phyloP scores from a whole-genome alignment of 2,329 filamentous ascomycete species.

The Neocatenulostroma microsporum region DNA sequence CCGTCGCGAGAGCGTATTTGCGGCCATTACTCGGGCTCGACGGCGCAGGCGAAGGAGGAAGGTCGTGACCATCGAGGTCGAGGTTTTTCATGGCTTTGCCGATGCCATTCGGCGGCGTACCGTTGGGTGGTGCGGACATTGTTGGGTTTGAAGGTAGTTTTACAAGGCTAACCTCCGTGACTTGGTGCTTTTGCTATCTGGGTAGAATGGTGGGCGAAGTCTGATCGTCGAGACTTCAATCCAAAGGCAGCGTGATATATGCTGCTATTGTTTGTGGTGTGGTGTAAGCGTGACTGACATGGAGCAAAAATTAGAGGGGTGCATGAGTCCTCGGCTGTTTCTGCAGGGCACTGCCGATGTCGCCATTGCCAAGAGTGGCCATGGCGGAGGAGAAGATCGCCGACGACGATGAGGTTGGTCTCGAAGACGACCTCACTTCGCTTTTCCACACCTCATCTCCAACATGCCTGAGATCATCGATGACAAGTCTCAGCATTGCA shows the following conservation, averaged over 20 bases:
- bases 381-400: not conserved
- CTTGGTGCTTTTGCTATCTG: conserved; percentile 3
- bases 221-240: not conserved
- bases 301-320: no score
- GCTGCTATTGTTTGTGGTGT: no score
- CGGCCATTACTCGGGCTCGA: conserved; percentile 80
- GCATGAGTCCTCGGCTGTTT: no score
- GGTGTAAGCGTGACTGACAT: not conserved
- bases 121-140: conserved; percentile 21
- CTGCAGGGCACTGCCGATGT: not conserved
- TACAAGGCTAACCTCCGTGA: conserved; percentile 14
- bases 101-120: conserved; percentile 28
- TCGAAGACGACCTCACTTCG: not conserved
- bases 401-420: not conserved
- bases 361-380: not conserved
- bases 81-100: conserved; percentile 45
- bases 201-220: conserved; percentile 8
- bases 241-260: no score
- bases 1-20: conserved; percentile 89
- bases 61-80: conserved; percentile 73
- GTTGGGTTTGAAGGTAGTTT: conserved; percentile 25
- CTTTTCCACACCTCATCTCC: not conserved
- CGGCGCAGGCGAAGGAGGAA: conserved; percentile 86
- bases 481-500: conserved; percentile 70
- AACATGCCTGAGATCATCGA: conserved; percentile 53